Conservation (phyloP, 768 basidiomycete species). For the Podaxis sp. region DNA sequence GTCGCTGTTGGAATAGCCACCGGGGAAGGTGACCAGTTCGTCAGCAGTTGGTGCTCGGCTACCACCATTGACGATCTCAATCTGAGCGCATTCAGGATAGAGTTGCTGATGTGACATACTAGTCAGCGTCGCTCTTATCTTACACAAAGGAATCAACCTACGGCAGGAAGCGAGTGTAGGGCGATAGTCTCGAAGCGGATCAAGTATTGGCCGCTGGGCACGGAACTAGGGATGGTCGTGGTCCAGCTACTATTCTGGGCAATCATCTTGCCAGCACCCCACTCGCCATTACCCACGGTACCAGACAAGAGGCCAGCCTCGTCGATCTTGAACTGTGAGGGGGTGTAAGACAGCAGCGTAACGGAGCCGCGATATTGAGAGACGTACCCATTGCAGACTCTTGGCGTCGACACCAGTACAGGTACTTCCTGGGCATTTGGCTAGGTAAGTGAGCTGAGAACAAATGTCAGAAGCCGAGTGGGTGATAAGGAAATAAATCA, state of each 20-base stretch:
- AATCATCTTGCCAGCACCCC: constrained; percentile 43
- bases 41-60: constrained; percentile 31
- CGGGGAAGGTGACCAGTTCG: constrained; percentile 47
- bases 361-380: background rate
- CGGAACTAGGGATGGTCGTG: constrained; percentile 37
- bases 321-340: constrained; percentile 40
- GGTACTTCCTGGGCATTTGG: constrained; percentile 37
- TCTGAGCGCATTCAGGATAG: constrained; percentile 58
- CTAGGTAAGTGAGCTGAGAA: constrained; percentile 37
- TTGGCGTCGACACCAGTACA: constrained; percentile 36
- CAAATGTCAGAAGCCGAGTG: background rate
- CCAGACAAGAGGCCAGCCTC: constrained; percentile 41
- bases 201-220: constrained; percentile 39
- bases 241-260: constrained; percentile 41
- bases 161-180: constrained; percentile 48
- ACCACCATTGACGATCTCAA: constrained; percentile 38
- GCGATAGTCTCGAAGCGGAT: constrained; percentile 49
- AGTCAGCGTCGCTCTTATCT: background rate
- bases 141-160: constrained; percentile 20
- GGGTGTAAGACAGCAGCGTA: background rate
- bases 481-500: background rate
- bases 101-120: constrained; percentile 44
- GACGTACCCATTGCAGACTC: constrained; percentile 37
- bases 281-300: constrained; percentile 32
- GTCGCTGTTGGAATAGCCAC: constrained; percentile 37